Percentiles rank a stretch among this genome's conserved stretches.
phyloP scores from a whole-genome alignment of 164 flowering plant species.

The Aristolochia californica region DNA sequence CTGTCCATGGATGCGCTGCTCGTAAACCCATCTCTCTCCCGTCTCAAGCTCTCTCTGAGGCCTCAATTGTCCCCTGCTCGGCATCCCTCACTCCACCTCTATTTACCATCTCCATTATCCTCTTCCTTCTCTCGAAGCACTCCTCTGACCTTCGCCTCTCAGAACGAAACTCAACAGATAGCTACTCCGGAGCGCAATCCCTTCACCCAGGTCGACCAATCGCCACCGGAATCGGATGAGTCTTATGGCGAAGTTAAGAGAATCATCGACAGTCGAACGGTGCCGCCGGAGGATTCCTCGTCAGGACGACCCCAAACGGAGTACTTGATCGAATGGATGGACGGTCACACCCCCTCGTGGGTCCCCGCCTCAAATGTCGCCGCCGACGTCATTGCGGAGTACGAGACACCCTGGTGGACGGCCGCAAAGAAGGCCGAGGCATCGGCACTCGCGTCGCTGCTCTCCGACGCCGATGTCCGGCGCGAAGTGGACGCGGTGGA shows the following conservation, averaged over 20 bases:
- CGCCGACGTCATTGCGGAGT: conserved; percentile 75
- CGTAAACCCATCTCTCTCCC: conserved; percentile 36
- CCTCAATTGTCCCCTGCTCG: conserved; percentile 1
- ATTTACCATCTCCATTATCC: conserved; percentile 4
- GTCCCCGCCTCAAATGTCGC: conserved; percentile 65
- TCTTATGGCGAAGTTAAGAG: conserved; percentile 68
- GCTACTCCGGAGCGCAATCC: neutral
- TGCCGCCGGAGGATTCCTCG: neutral
- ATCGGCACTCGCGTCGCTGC: conserved; percentile 26
- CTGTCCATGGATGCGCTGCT: conserved; percentile 36
- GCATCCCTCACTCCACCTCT: conserved; percentile 8
- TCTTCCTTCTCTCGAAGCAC: conserved; percentile 1
- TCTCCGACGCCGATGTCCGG: conserved; percentile 20
- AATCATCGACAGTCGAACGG: conserved; percentile 76
- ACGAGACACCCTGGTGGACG: conserved; percentile 92
- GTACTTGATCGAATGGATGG: conserved; percentile 87
- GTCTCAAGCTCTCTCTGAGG: conserved; percentile 32
- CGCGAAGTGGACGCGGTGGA: conserved; percentile 84
- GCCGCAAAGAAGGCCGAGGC: conserved; percentile 92
- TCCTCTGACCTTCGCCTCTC: conserved; percentile 6
- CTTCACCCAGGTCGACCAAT: neutral
- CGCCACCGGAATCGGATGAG: conserved; percentile 30
- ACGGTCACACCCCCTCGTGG: conserved; percentile 87
- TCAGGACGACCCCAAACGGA: conserved; percentile 49
- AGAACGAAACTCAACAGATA: conserved; percentile 10